These are phyloP conservation scores for Brassica rapa DNA, from an alignment of 345 rosid genomes.

Conservation along the genomic window DNA sequence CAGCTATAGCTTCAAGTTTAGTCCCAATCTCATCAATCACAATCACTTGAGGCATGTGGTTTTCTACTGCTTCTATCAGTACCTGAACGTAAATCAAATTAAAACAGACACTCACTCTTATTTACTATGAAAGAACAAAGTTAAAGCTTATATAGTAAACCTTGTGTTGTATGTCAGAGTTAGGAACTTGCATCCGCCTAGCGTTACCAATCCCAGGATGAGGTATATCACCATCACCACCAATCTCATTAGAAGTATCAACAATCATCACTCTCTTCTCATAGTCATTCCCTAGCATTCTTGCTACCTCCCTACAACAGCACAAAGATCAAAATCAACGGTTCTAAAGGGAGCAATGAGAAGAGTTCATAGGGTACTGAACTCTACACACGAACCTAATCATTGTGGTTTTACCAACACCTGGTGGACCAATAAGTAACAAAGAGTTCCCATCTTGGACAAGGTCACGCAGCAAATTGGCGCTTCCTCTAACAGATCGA, in stretches of 20 bases:
- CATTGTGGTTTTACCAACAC: constrained; percentile 95
- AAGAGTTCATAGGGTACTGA: not conserved
- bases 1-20: constrained; percentile 94
- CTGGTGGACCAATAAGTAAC: constrained; percentile 93
- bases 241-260: constrained; percentile 93
- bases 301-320: constrained; percentile 74
- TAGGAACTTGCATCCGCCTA: constrained; percentile 94
- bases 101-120: not conserved
- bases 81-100: constrained; percentile 51
- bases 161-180: constrained; percentile 86
- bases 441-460: constrained; percentile 78
- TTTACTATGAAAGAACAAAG: not conserved
- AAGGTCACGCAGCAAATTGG: constrained; percentile 72
- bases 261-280: constrained; percentile 90
- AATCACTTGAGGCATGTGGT: constrained; percentile 95
- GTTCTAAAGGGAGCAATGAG: constrained; percentile 3
- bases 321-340: constrained; percentile 6
- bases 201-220: constrained; percentile 93
- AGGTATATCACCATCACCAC: constrained; percentile 98
- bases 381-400: constrained; percentile 56
- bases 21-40: constrained; percentile 97
- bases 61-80: constrained; percentile 87
- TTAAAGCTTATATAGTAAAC: constrained; percentile 24
- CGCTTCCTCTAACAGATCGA: constrained; percentile 76
- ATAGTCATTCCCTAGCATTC: constrained; percentile 89